phyloP scores from a whole-genome alignment of 1,284 basidiomycete genomes.

The Omphalotus olearius region DNA sequence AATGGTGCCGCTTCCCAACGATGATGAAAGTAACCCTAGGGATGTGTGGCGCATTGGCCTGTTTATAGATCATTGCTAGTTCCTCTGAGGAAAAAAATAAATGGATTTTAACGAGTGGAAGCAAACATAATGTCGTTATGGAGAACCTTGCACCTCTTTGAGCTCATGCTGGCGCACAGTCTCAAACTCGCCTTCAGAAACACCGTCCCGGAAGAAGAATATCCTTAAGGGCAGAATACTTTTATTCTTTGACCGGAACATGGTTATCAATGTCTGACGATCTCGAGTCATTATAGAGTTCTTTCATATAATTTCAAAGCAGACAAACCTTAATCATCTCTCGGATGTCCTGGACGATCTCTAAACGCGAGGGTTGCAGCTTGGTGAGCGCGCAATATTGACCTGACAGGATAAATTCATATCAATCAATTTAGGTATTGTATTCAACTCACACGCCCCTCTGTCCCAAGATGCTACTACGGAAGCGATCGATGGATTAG shows the following conservation, averaged over 20 bases:
- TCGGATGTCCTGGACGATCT: conserved; percentile 45
- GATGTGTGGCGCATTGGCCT: conserved; percentile 1
- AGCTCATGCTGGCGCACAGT: conserved; percentile 25
- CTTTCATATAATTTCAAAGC: background rate
- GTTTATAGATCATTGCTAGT: conserved; percentile 11
- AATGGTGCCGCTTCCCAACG: conserved; percentile 37
- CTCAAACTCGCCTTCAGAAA: conserved; percentile 36
- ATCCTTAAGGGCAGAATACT: conserved; percentile 15
- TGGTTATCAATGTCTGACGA: conserved; percentile 6
- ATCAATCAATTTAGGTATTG: background rate
- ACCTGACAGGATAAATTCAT: background rate
- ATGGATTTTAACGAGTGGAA: background rate
- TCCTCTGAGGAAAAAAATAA: background rate
- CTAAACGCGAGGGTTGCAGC: conserved; percentile 42
- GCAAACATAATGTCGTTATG: background rate
- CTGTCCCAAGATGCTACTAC: conserved; percentile 31
- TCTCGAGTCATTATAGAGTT: background rate
- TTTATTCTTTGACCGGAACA: conserved; percentile 5
- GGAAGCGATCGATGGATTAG: conserved; percentile 32
- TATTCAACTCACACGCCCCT: conserved; percentile 14
- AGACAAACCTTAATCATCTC: conserved; percentile 33
- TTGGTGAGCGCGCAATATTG: conserved; percentile 30
- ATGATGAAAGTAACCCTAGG: conserved; percentile 31
- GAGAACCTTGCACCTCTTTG: conserved; percentile 23
- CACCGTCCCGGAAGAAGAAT: conserved; percentile 32